Conservation (phyloP, 345 rosid genomes). For the Pugionium cornutum region DNA sequence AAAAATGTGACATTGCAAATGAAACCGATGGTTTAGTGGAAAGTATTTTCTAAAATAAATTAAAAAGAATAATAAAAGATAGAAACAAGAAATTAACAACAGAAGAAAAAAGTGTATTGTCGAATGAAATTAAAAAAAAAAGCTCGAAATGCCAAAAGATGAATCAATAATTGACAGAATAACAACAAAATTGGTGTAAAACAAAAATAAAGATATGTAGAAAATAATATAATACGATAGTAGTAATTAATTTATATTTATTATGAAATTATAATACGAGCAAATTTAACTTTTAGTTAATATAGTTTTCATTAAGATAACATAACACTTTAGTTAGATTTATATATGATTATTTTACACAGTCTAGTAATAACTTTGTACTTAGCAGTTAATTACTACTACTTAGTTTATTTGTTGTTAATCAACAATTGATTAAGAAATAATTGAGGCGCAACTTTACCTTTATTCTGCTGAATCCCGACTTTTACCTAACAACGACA, state of each 20-base stretch:
- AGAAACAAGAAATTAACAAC: not conserved
- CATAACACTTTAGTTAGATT: not conserved
- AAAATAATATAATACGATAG: no score
- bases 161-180: constrained; percentile 4
- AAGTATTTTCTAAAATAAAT: no score
- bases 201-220: not conserved
- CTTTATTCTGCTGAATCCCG: not conserved
- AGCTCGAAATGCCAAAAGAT: constrained; percentile 8
- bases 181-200: not conserved
- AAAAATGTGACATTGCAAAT: no score
- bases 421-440: not conserved
- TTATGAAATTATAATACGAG: not conserved
- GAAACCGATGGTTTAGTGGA: no score
- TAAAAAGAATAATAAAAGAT: no score
- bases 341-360: not conserved
- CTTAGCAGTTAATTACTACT: not conserved
- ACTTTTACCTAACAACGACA: not conserved
- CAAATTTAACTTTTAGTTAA: not conserved
- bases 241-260: no score
- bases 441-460: not conserved
- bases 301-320: not conserved
- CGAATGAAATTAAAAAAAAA: not conserved
- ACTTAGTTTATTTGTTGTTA: constrained; percentile 2
- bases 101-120: not conserved
- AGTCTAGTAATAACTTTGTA: not conserved